Percentiles rank a stretch among this genome's conserved stretches.
Conservation (phyloP, 345 rosid species). For the Psidium guajava region DNA sequence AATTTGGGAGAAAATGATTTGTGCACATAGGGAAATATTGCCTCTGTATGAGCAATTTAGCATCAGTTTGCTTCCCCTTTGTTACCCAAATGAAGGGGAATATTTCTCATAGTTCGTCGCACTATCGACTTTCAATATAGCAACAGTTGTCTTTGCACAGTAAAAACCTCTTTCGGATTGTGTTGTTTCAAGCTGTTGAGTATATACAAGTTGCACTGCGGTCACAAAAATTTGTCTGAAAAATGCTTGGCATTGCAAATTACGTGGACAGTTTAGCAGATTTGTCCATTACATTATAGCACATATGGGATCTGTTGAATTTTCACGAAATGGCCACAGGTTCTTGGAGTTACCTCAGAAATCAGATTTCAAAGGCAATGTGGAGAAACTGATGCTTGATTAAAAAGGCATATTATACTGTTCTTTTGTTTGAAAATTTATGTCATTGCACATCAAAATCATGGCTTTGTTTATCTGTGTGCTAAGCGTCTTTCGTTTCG, state of each 20-base stretch:
- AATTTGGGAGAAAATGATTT: too few relatives aligned
- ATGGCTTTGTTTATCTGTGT: background rate
- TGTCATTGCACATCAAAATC: background rate
- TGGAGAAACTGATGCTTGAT: too few relatives aligned
- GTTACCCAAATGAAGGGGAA: too few relatives aligned
- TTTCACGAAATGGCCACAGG: background rate
- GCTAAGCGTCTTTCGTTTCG: conserved; percentile 5
- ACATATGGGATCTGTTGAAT: background rate
- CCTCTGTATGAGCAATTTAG: too few relatives aligned
- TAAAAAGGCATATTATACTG: background rate
- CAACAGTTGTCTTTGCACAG: too few relatives aligned
- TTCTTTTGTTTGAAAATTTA: background rate
- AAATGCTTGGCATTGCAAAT: background rate
- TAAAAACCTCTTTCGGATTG: too few relatives aligned
- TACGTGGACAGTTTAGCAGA: background rate
- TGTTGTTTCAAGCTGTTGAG: background rate
- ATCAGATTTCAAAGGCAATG: background rate
- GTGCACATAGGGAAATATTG: too few relatives aligned
- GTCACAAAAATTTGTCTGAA: background rate
- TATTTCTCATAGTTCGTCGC: too few relatives aligned
- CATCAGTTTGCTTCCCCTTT: too few relatives aligned
- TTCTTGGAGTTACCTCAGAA: background rate
- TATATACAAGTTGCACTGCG: background rate
- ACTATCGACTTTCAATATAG: too few relatives aligned
- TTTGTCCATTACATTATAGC: background rate